Conservation (phyloP, 306 rosid genomes). For the Trifolium repens region DNA sequence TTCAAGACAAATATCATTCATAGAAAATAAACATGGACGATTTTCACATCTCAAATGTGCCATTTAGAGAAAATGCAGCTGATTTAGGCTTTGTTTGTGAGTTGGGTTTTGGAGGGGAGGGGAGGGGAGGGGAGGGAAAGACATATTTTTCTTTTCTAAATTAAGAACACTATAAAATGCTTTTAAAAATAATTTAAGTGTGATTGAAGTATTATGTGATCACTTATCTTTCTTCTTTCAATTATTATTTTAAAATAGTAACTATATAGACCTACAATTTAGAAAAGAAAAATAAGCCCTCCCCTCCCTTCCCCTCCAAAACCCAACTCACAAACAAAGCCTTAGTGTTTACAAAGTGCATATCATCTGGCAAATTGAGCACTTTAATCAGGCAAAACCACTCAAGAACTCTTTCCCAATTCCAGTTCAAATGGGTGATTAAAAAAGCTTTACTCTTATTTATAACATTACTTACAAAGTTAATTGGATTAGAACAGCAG, state of each 20-base stretch:
- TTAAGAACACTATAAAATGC: no score
- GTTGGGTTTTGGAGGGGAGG: no score
- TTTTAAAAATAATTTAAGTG: no score
- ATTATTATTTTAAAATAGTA: no score
- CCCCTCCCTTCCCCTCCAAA: no score
- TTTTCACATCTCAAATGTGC: neutral
- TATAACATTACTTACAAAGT: neutral
- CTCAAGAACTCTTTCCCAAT: constrained; percentile 2
- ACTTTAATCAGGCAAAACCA: constrained; percentile 31
- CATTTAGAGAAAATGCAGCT: neutral
- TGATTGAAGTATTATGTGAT: no score
- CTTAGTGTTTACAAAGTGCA: neutral
- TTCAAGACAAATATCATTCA: neutral
- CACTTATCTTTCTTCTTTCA: no score
- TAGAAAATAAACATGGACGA: neutral
- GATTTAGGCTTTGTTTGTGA: neutral
- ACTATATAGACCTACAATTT: no score
- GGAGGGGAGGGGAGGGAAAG: no score
- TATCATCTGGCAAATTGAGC: constrained; percentile 6
- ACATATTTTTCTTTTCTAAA: no score
- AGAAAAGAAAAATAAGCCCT: no score
- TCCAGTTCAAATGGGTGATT: neutral
- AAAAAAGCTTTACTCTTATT: constrained; percentile 9
- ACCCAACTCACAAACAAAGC: no score
- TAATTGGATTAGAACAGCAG: constrained; percentile 1